Conservation (phyloP, 1,139 yeast species). For the Geotrichum carabidarum region DNA sequence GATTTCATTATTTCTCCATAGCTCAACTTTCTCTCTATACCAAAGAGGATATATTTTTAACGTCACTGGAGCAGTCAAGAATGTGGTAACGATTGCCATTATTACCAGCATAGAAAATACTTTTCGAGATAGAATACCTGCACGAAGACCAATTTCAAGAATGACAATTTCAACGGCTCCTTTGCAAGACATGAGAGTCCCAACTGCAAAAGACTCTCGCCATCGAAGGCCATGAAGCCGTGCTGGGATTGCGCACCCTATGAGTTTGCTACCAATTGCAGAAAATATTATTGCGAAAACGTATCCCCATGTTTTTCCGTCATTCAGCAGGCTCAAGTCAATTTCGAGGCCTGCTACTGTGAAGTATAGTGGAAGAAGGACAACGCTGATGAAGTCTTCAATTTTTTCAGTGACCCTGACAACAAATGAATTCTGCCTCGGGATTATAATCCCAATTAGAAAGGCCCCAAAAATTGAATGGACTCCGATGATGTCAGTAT, state of each 20-base stretch:
- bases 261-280: conserved; percentile 61
- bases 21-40: conserved; percentile 52
- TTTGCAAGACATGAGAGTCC: conserved; percentile 78
- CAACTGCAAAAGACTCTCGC: conserved; percentile 71
- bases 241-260: conserved; percentile 63
- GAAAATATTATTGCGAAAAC: conserved; percentile 58
- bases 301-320: conserved; percentile 73
- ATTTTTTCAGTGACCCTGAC: conserved; percentile 63
- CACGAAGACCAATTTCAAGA: conserved; percentile 63
- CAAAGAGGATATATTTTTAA: conserved; percentile 50
- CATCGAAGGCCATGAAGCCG: conserved; percentile 55
- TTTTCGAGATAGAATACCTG: conserved; percentile 57
- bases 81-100: conserved; percentile 73
- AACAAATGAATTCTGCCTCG: conserved; percentile 69
- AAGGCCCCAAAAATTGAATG: conserved; percentile 82
- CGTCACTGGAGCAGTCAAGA: conserved; percentile 69
- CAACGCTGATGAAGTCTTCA: conserved; percentile 67
- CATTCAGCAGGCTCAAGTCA: conserved; percentile 56
- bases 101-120: conserved; percentile 75
- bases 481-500: conserved; percentile 75
- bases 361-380: conserved; percentile 70
- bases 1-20: conserved; percentile 41
- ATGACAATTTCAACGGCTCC: conserved; percentile 72
- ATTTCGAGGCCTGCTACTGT: conserved; percentile 72
- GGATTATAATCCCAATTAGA: conserved; percentile 69